Evolutionary conservation across 139 green algal genomes (phyloP), one percentile per base, ranked within the genome.

Genomic region (Chlorokybus atmophyticus): DNA sequence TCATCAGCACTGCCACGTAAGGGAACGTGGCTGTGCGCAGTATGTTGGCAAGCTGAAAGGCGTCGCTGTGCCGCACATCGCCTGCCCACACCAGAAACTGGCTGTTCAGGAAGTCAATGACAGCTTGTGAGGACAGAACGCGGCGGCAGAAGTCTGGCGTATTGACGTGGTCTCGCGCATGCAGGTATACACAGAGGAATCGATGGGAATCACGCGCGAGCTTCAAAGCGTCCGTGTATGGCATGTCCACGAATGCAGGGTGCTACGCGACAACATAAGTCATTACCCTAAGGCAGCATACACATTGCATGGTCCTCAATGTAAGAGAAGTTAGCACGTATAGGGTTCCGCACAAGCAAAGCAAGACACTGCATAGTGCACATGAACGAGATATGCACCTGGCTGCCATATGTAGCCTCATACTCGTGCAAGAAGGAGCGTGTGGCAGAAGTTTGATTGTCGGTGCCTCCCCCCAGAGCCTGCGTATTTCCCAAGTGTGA

Each of bases 161-260:
- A 40, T 29, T 38, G 28, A 26, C 44, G 51, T 73, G 64, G 24
- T 75, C 64, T n/a, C 30, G 28, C 64, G 64, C 52, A 63, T 73
- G 64, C 61, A 73, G 63, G 64, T 73, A 73, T 40, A 73, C 64
- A 25, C 74, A 29, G 17, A 73, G 52, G 40, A 73, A 73, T 19
- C 57, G 57, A 51, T 67, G 65, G 35, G 67, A 29, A 32, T 55
- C 50, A 17, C 27, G 14, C 21, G 64, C 64, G 14, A 26, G 31
- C 64, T 31, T 28, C 35, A 73, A 19, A n/a, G 64, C 64, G 7
- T 73, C 53, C 40, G 24, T 25, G 52, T 71, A 73, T 8, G 19
- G 58, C 14, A 19, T 21, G 21, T 54, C 26, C 24, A 63, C 24
- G 25, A 73, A 73, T 19, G 29, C 42, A 2, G 62, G 62, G 56